These are phyloP conservation scores for Xerocomus cyaneibrunnescens DNA, from an alignment of 1,284 basidiomycete genomes.

Conservation along the genomic window DNA sequence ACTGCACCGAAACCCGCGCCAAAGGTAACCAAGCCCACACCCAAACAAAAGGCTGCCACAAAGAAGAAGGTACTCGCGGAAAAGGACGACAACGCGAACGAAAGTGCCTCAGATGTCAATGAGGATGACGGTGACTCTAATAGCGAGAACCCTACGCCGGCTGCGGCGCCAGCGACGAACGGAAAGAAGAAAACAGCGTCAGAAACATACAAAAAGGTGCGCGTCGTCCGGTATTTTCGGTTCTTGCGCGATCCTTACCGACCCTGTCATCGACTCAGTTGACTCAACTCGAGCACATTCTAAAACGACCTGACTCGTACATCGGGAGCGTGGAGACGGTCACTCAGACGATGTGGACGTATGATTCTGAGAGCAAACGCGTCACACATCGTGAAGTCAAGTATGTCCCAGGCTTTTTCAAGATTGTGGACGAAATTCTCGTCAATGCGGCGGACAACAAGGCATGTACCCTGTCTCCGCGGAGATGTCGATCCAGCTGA, in stretches of 20 bases:
- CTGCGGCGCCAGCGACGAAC: slow-evolving; percentile 36
- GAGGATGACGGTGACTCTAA: slow-evolving; percentile 43
- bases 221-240: slow-evolving; percentile 14
- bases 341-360: slow-evolving; percentile 89
- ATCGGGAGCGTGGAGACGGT: slow-evolving; percentile 93
- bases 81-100: slow-evolving; percentile 57
- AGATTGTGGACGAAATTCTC: slow-evolving; percentile 99
- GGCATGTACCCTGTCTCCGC: slow-evolving; percentile 44
- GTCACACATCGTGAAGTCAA: slow-evolving; percentile 84
- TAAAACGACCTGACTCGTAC: slow-evolving; percentile 97
- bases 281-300: slow-evolving; percentile 94
- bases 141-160: slow-evolving; percentile 42
- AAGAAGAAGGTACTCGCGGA: slow-evolving; percentile 76
- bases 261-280: slow-evolving; percentile 52
- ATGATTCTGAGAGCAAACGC: slow-evolving; percentile 74
- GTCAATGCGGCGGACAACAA: slow-evolving; percentile 99
- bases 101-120: slow-evolving; percentile 41
- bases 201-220: slow-evolving; percentile 90
- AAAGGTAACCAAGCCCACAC: slow-evolving; percentile 40
- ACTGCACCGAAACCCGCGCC: slow-evolving; percentile 39
- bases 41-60: slow-evolving; percentile 44
- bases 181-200: slow-evolving; percentile 84
- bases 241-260: slow-evolving; percentile 1
- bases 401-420: slow-evolving; percentile 98
- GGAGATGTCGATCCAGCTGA: not conserved